Percentiles rank a stretch among this genome's conserved stretches.
These are phyloP conservation scores for Rhytidiadelphus loreus DNA, from an alignment of 225 moss, liverwort and hornwort genomes.

Conservation along the genomic window DNA sequence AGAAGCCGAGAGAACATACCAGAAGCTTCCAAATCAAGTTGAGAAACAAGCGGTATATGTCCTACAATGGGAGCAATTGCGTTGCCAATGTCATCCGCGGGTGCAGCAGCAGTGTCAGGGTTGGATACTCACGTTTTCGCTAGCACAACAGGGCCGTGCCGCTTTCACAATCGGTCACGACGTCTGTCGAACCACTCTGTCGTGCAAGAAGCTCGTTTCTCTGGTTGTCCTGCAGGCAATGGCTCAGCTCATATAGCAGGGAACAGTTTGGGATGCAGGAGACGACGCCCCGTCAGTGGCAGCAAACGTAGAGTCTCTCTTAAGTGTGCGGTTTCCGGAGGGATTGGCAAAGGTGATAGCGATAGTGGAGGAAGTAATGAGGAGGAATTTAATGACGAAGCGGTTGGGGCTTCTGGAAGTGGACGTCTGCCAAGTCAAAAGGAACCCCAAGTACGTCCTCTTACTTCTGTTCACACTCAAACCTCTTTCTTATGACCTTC, in stretches of 20 bases:
- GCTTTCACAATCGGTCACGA: not conserved
- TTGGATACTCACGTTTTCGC: conserved; percentile 16
- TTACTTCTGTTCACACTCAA: not conserved
- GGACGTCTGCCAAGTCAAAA: conserved; percentile 44
- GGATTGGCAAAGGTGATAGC: conserved; percentile 3
- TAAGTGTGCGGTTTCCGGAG: conserved; percentile 30
- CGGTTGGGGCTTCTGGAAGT: conserved; percentile 58
- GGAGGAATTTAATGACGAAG: conserved; percentile 40
- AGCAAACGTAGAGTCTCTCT: not conserved
- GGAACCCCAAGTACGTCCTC: conserved; percentile 32
- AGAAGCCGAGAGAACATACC: not conserved
- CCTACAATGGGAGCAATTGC: conserved; percentile 23
- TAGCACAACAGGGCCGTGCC: conserved; percentile 1
- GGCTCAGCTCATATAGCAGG: not conserved
- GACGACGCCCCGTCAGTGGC: not conserved
- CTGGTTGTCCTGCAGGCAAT: not conserved
- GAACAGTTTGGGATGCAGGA: not conserved
- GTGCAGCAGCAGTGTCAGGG: conserved; percentile 16
- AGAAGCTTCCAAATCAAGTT: not conserved
- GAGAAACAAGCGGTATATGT: not conserved
- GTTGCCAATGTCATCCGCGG: conserved; percentile 16
- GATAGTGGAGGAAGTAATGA: conserved; percentile 27
- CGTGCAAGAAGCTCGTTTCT: conserved; percentile 11
- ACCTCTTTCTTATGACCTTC: not conserved
- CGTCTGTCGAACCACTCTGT: not conserved